phyloP scores from a whole-genome alignment of 2,329 filamentous ascomycete genomes.

The Pseudogymnoascus sp. region DNA sequence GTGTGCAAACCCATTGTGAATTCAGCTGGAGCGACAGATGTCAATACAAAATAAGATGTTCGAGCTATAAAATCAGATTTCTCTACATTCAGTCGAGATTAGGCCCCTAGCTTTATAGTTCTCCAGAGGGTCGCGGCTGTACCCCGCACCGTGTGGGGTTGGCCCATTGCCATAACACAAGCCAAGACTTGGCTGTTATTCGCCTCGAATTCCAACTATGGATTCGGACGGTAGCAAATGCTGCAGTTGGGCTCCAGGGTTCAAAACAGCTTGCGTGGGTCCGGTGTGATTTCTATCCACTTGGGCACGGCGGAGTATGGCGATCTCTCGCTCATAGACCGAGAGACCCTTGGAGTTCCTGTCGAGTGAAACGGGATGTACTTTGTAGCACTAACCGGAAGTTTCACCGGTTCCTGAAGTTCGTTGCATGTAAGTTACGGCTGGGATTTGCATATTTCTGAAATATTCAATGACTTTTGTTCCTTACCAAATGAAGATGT shows the following conservation, averaged over 20 bases:
- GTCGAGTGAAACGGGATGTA: neutral
- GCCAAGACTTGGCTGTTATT: neutral
- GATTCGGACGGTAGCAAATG: neutral
- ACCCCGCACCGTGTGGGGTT: neutral
- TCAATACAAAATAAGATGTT: neutral
- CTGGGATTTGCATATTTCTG: neutral
- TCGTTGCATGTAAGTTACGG: neutral
- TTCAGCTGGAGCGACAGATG: neutral
- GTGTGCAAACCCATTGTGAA: conserved; percentile 11
- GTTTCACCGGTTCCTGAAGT: neutral
- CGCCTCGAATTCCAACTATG: neutral
- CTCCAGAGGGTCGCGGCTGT: neutral
- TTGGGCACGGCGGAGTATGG: neutral
- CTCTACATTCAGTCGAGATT: neutral
- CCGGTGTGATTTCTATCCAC: neutral
- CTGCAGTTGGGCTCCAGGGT: neutral
- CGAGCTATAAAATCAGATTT: neutral
- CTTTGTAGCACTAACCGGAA: neutral
- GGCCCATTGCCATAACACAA: neutral
- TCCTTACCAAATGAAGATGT: neutral
- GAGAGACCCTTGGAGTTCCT: neutral
- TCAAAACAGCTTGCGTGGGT: neutral
- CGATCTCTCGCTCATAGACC: neutral
- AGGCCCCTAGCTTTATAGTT: neutral
- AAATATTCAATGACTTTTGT: neutral